A percentile compares a stretch with the other conserved stretches of the same genome.
Conservation (phyloP, 169 alveolate genomes). For the Plasmodium vinckei region DNA sequence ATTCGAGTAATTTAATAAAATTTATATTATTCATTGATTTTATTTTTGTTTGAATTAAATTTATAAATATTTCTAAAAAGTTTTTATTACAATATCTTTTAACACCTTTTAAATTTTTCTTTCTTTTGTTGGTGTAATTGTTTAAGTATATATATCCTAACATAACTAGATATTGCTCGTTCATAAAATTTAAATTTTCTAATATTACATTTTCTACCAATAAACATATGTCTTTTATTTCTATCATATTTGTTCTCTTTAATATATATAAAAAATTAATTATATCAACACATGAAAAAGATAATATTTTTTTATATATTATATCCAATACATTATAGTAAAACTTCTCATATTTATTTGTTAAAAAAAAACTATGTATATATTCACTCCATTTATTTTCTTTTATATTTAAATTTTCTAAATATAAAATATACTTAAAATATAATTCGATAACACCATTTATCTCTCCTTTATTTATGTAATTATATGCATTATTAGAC, state of each 20-base stretch:
- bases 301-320: conserved; percentile 50
- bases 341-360: conserved; percentile 16
- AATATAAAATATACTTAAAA: conserved; percentile 27
- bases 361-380: conserved; percentile 15
- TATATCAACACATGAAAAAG: conserved; percentile 53
- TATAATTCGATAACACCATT: conserved; percentile 26
- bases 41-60: conserved; percentile 38
- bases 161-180: conserved; percentile 46
- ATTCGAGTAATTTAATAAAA: conserved; percentile 60
- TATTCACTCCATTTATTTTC: conserved; percentile 49
- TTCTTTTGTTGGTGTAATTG: conserved; percentile 31
- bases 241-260: conserved; percentile 32
- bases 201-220: conserved; percentile 35
- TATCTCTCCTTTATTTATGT: background rate
- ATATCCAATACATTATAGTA: conserved; percentile 17
- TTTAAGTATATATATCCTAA: conserved; percentile 57
- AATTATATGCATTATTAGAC: background rate
- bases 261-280: conserved; percentile 50
- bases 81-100: conserved; percentile 18
- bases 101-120: conserved; percentile 13
- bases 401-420: conserved; percentile 48
- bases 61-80: conserved; percentile 51
- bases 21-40: conserved; percentile 51
- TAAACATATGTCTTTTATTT: conserved; percentile 24
- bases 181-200: conserved; percentile 25